Evolutionary conservation across 768 basidiomycete genomes (phyloP).

Genomic region (Lanmaoa pseudosensibilis): DNA sequence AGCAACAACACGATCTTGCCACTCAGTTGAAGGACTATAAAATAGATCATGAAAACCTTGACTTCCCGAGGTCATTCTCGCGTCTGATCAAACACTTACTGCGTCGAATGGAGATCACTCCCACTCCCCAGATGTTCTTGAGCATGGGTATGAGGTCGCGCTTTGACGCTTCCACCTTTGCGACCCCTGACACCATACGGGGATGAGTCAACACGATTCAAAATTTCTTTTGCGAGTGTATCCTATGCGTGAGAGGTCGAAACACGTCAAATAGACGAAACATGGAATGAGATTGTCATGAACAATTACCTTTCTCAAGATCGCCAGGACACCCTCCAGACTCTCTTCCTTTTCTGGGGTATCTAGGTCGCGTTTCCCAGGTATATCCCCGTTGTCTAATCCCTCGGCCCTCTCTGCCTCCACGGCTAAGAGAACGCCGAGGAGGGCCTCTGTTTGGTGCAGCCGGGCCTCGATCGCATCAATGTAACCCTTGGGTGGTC

Average conservation of each 20-base stretch:
- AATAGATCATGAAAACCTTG: slow-evolving; percentile 7
- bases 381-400: slow-evolving; percentile 33
- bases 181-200: slow-evolving; percentile 77
- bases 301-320: slow-evolving; percentile 50
- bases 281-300: neutral
- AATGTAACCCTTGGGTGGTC: slow-evolving; percentile 92
- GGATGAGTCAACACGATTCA: slow-evolving; percentile 77
- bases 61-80: neutral
- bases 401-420: slow-evolving; percentile 28
- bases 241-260: slow-evolving; percentile 48
- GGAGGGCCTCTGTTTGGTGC: slow-evolving; percentile 86
- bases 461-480: slow-evolving; percentile 90
- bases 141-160: slow-evolving; percentile 20
- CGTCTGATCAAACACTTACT: slow-evolving; percentile 44
- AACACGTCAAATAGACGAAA: neutral
- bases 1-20: slow-evolving; percentile 67
- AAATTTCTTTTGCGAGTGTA: slow-evolving; percentile 75
- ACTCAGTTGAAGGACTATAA: slow-evolving; percentile 73
- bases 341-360: slow-evolving; percentile 12
- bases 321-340: slow-evolving; percentile 42
- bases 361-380: slow-evolving; percentile 18
- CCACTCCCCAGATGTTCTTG: slow-evolving; percentile 17
- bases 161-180: slow-evolving; percentile 41
- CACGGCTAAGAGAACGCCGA: slow-evolving; percentile 73
- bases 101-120: slow-evolving; percentile 55